Percentiles rank a stretch among this genome's conserved stretches.
These are phyloP conservation scores for Paraphaeosphaeria minitans DNA, from an alignment of 2,329 filamentous ascomycete species.

Conservation along the genomic window DNA sequence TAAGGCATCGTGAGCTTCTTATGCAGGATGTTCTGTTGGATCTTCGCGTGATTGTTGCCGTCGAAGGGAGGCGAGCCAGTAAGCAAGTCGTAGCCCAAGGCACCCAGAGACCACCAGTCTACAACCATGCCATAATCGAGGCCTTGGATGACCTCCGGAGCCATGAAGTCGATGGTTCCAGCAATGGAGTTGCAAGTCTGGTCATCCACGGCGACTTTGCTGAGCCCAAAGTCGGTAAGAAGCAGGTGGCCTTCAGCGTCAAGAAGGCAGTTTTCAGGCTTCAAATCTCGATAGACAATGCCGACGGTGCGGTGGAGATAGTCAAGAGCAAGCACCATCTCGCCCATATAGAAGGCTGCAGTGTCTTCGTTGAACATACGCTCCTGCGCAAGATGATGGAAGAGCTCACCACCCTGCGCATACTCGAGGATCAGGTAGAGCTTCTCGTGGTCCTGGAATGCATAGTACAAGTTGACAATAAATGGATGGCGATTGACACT, in stretches of 20 bases:
- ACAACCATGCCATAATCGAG: conserved; percentile 91
- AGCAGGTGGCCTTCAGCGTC: conserved; percentile 91
- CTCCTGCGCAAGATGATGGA: conserved; percentile 90
- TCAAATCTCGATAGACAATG: conserved; percentile 94
- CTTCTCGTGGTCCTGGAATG: conserved; percentile 97
- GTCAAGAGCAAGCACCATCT: conserved; percentile 92
- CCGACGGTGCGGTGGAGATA: conserved; percentile 91
- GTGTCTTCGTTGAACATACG: conserved; percentile 92
- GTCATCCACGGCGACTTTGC: conserved; percentile 86
- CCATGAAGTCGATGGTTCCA: conserved; percentile 98
- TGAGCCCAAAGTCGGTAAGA: conserved; percentile 94
- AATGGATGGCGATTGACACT: conserved; percentile 96
- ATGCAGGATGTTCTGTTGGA: conserved; percentile 93
- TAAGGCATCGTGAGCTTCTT: conserved; percentile 89
- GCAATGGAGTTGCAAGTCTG: conserved; percentile 85
- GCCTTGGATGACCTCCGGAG: conserved; percentile 88
- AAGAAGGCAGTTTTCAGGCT: conserved; percentile 95
- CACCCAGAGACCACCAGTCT: conserved; percentile 98
- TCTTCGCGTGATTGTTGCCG: conserved; percentile 89
- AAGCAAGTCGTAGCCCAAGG: conserved; percentile 88
- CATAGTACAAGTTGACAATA: conserved; percentile 97
- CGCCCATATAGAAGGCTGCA: conserved; percentile 96
- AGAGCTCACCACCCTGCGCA: conserved; percentile 93
- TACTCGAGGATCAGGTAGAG: conserved; percentile 98
- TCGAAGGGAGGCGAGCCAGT: conserved; percentile 91